phyloP scores from a whole-genome alignment of 305 asterid genomes.

The Fraxinus paxiana region DNA sequence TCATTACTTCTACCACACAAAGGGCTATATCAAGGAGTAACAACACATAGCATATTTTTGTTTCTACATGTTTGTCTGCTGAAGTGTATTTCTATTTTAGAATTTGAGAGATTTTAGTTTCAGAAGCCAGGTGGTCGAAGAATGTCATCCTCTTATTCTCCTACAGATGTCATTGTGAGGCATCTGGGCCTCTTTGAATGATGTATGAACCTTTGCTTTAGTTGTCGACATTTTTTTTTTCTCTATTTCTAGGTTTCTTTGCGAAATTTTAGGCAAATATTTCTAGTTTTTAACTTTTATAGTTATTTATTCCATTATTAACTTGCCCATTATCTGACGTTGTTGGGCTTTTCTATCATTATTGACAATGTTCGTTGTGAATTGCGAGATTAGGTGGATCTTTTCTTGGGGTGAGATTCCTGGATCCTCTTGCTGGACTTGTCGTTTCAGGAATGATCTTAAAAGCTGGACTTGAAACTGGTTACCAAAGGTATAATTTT shows the following conservation, averaged over 20 bases:
- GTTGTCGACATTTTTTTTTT: not conserved
- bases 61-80: not conserved
- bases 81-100: not conserved
- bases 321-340: not conserved
- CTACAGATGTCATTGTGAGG: not conserved
- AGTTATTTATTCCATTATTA: not conserved
- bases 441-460: conserved; percentile 90
- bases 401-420: conserved; percentile 75
- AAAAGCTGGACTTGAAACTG: conserved; percentile 86
- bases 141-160: not conserved
- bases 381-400: conserved; percentile 67
- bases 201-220: not conserved
- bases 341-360: not conserved
- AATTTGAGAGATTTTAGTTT: not conserved
- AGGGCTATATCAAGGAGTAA: not conserved
- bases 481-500: conserved; percentile 71
- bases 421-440: conserved; percentile 96
- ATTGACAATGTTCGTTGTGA: conserved; percentile 11
- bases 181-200: not conserved
- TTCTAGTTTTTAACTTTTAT: not conserved
- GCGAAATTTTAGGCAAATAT: not conserved
- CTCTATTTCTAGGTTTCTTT: not conserved
- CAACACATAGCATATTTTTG: not conserved
- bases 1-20: not conserved
- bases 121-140: not conserved